Conservation (phyloP, 768 basidiomycete genomes). For the Coprinellus aureogranulatus region DNA sequence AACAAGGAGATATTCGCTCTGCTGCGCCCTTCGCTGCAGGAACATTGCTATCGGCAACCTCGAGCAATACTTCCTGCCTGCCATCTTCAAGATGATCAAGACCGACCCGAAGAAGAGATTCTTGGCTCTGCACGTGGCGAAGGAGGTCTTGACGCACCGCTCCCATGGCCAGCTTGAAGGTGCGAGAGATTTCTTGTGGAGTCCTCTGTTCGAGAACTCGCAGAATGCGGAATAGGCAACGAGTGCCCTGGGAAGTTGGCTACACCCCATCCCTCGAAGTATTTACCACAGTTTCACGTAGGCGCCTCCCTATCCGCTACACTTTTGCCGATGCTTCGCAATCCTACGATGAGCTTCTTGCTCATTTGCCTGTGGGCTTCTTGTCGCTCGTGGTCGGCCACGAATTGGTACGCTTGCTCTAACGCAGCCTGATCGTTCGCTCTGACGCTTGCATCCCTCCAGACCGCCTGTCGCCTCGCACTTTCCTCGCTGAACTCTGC, state of each 20-base stretch:
- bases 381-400: conserved; percentile 84
- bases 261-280: conserved; percentile 84
- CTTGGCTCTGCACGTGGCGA: conserved; percentile 85
- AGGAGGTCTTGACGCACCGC: conserved; percentile 94
- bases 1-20: conserved; percentile 82
- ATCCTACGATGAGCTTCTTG: conserved; percentile 87
- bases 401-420: conserved; percentile 72
- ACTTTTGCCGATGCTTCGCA: conserved; percentile 85
- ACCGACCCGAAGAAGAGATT: conserved; percentile 76
- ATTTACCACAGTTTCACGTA: conserved; percentile 90
- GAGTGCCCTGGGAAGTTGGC: conserved; percentile 90
- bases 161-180: conserved; percentile 79
- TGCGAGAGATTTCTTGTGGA: conserved; percentile 88
- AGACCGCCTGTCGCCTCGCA: conserved; percentile 90
- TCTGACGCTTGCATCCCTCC: too few relatives aligned
- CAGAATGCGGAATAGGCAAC: conserved; percentile 88
- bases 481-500: conserved; percentile 92
- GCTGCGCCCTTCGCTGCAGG: conserved; percentile 95
- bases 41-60: conserved; percentile 96
- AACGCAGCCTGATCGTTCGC: too few relatives aligned
- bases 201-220: conserved; percentile 87
- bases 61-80: conserved; percentile 80
- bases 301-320: conserved; percentile 91
- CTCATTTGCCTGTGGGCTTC: conserved; percentile 87
- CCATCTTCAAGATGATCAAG: conserved; percentile 76